Conservation (phyloP, 768 basidiomycete species). For the Kockovaella imperatae region DNA sequence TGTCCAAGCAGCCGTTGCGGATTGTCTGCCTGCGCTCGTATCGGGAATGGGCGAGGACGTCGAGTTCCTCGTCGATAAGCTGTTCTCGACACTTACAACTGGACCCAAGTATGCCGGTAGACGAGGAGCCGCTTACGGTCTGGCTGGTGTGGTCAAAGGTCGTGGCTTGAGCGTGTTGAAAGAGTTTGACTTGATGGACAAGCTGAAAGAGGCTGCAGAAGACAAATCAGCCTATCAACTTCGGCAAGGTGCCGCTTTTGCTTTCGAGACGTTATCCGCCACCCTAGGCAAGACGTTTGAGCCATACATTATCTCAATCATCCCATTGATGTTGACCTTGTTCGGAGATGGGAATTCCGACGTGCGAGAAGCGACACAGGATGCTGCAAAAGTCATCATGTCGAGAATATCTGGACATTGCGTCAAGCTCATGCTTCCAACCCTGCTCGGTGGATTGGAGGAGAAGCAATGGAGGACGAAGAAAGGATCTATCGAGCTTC, state of each 20-base stretch:
- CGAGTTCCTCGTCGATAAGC: constrained; percentile 62
- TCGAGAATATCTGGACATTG: constrained; percentile 81
- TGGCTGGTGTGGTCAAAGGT: constrained; percentile 89
- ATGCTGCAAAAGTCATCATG: constrained; percentile 91
- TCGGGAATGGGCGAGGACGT: constrained; percentile 57
- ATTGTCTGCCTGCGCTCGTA: constrained; percentile 84
- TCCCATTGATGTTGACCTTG: constrained; percentile 70
- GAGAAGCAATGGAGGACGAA: constrained; percentile 99
- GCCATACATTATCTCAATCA: constrained; percentile 75
- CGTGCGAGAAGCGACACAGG: constrained; percentile 87
- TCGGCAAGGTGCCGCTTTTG: constrained; percentile 89
- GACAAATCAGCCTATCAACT: constrained; percentile 83
- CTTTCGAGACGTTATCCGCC: constrained; percentile 79
- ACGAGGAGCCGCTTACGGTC: constrained; percentile 94
- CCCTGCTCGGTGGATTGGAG: constrained; percentile 78
- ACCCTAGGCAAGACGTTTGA: constrained; percentile 81
- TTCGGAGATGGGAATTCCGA: constrained; percentile 82
- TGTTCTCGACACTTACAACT: constrained; percentile 69
- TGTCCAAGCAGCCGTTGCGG: constrained; percentile 92
- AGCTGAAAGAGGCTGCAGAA: constrained; percentile 66
- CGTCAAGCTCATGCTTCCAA: constrained; percentile 88
- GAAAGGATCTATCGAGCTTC: constrained; percentile 84
- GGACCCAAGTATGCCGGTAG: constrained; percentile 81
- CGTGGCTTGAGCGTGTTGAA: constrained; percentile 77
- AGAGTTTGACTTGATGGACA: constrained; percentile 67